A percentile compares a stretch with the other conserved stretches of the same genome.
These are phyloP conservation scores for Crotalaria pallida DNA, from an alignment of 306 rosid genomes.

Conservation along the genomic window DNA sequence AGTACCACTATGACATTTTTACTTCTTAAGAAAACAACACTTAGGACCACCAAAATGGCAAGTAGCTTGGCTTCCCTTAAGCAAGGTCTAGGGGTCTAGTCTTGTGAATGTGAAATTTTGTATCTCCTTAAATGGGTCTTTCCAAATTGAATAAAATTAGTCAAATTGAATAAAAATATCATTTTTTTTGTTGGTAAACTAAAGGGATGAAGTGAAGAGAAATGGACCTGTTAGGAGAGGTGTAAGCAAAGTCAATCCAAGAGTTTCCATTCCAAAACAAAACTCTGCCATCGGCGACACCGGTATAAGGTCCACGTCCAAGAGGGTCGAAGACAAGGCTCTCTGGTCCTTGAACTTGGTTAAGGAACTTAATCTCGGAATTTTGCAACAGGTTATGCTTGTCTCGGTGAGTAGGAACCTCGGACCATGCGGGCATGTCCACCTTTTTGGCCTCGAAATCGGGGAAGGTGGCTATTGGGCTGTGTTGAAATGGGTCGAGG, in stretches of 20 bases:
- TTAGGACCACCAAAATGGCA: no score
- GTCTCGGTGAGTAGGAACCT: constrained; percentile 52
- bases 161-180: no score
- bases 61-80: no score
- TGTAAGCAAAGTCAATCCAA: constrained; percentile 74
- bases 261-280: constrained; percentile 68
- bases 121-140: no score
- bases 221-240: constrained; percentile 69
- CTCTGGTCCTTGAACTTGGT: constrained; percentile 86
- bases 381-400: constrained; percentile 59
- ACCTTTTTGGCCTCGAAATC: constrained; percentile 40
- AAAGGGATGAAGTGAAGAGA: background rate
- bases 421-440: constrained; percentile 56
- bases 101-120: no score
- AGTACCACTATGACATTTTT: background rate
- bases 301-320: constrained; percentile 93
- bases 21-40: background rate
- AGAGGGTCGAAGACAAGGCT: constrained; percentile 75
- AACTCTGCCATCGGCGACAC: constrained; percentile 85
- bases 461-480: constrained; percentile 57
- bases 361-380: constrained; percentile 66
- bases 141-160: no score
- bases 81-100: no score
- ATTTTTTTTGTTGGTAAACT: background rate
- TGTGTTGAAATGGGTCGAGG: constrained; percentile 65